Percentiles rank a stretch among this genome's conserved stretches.
Conservation (phyloP, 1,284 basidiomycete genomes). For the Tilletia walkeri region DNA sequence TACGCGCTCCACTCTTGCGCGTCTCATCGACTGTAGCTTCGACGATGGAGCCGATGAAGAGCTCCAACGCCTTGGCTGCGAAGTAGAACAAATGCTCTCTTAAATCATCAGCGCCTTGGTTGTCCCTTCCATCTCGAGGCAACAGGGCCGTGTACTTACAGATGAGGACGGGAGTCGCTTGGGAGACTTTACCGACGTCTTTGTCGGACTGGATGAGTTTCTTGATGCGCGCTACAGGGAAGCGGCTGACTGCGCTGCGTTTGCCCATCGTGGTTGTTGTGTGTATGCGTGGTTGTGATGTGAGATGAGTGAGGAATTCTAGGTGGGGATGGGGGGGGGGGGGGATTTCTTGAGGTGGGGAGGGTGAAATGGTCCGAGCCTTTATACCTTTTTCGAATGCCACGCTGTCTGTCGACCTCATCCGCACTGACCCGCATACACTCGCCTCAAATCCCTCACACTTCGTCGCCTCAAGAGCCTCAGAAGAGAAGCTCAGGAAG, state of each 20-base stretch:
- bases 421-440: no score
- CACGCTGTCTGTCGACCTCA: no score
- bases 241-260: constrained; percentile 47
- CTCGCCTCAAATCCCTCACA: no score
- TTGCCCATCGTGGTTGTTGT: constrained; percentile 38
- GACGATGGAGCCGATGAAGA: constrained; percentile 85
- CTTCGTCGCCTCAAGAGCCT: no score
- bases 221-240: constrained; percentile 79
- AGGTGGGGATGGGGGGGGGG: background rate
- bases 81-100: no score
- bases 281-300: no score
- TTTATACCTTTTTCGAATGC: no score
- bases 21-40: constrained; percentile 82
- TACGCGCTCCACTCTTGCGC: constrained; percentile 74
- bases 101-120: no score
- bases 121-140: no score
- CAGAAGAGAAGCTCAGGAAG: no score
- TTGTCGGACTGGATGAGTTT: constrained; percentile 99
- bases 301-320: background rate
- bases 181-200: constrained; percentile 97
- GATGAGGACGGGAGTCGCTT: constrained; percentile 93
- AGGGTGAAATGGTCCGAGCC: no score
- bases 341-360: background rate
- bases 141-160: constrained; percentile 67
- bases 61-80: constrained; percentile 89